Percentiles rank a stretch among this genome's conserved stretches.
phyloP scores from a whole-genome alignment of 441 rosid species.

The Isatis lusitanica region DNA sequence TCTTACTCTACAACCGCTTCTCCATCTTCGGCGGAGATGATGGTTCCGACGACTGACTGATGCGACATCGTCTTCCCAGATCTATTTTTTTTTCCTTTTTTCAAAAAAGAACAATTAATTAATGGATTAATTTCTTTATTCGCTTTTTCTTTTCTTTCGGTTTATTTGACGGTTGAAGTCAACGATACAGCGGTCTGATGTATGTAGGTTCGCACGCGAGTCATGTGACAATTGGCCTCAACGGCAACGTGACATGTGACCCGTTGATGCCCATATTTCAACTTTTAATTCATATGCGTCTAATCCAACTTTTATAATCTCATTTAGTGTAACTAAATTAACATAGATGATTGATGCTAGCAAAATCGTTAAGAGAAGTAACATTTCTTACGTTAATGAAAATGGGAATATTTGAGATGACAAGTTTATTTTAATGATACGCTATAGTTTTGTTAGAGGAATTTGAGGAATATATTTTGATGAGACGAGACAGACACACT shows the following conservation, averaged over 20 bases:
- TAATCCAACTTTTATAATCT: neutral
- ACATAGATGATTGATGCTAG: neutral
- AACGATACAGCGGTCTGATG: neutral
- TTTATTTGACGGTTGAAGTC: conserved; percentile 23
- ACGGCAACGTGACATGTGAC: too few species aligned
- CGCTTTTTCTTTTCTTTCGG: neutral
- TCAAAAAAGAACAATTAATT: neutral
- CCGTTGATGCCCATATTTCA: neutral
- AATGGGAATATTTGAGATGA: neutral
- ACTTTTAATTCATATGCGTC: neutral
- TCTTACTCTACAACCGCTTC: conserved; percentile 69
- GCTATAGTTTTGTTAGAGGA: neutral
- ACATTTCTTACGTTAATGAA: neutral
- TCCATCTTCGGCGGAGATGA: conserved; percentile 83
- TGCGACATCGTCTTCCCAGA: conserved; percentile 19
- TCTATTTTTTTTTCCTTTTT: conserved; percentile 27
- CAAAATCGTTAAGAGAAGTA: neutral
- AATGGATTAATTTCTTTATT: neutral
- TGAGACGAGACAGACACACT: conserved; percentile 9
- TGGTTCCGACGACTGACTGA: conserved; percentile 65
- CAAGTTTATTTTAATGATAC: neutral
- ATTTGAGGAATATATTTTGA: neutral
- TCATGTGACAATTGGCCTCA: conserved; percentile 2
- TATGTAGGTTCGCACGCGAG: conserved; percentile 29
- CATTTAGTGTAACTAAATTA: neutral